phyloP scores from a whole-genome alignment of 192 early-diverging fungal species.

The Coemansia sp. region DNA sequence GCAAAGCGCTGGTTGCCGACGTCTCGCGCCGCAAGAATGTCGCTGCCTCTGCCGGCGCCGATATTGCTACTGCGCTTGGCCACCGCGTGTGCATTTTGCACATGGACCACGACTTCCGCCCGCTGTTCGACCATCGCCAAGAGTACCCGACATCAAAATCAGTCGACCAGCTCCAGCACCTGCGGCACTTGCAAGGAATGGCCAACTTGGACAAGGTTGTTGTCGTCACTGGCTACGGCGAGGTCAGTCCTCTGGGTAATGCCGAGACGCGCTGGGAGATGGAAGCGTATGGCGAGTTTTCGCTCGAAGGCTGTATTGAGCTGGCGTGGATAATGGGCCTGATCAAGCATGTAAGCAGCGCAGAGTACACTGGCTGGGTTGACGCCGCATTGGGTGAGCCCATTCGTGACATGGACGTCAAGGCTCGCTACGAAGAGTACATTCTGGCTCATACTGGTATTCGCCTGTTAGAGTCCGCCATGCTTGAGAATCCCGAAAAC shows the following conservation, averaged over 20 bases:
- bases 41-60: slow-evolving; percentile 21
- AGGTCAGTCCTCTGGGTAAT: slow-evolving; percentile 90
- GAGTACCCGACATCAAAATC: slow-evolving; percentile 69
- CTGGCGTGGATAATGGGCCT: slow-evolving; percentile 98
- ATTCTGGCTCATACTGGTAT: slow-evolving; percentile 88
- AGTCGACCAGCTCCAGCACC: slow-evolving; percentile 64
- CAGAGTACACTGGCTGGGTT: slow-evolving; percentile 70
- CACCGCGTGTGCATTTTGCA: slow-evolving; percentile 16
- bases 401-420: slow-evolving; percentile 83
- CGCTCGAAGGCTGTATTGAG: slow-evolving; percentile 76
- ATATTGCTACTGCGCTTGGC: slow-evolving; percentile 12
- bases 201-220: slow-evolving; percentile 89
- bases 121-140: slow-evolving; percentile 85
- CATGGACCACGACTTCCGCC: slow-evolving; percentile 48
- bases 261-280: slow-evolving; percentile 96
- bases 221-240: slow-evolving; percentile 90
- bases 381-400: slow-evolving; percentile 75
- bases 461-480: slow-evolving; percentile 44
- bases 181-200: slow-evolving; percentile 66
- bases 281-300: slow-evolving; percentile 76
- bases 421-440: slow-evolving; percentile 86
- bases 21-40: slow-evolving; percentile 4
- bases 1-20: background rate
- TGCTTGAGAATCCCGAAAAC: slow-evolving; percentile 70
- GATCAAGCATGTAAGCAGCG: slow-evolving; percentile 77